These are phyloP conservation scores for Kluyveromyces aestuarii DNA, from an alignment of 805 yeast species.

Conservation along the genomic window DNA sequence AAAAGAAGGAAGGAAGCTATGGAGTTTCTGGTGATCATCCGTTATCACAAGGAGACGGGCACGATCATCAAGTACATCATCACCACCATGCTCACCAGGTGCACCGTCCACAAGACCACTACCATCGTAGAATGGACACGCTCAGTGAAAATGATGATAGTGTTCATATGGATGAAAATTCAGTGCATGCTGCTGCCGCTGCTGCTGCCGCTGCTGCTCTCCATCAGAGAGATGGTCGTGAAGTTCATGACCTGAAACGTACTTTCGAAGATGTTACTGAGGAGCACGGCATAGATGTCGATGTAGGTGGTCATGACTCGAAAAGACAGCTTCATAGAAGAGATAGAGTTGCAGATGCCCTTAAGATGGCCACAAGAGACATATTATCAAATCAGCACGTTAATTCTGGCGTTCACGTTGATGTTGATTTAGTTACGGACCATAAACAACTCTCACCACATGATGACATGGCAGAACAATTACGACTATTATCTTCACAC, in stretches of 20 bases:
- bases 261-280: slow-evolving; percentile 6
- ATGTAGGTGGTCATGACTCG: neutral
- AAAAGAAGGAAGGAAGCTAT: slow-evolving; percentile 26
- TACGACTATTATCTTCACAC: slow-evolving; percentile 27
- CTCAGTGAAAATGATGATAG: neutral
- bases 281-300: neutral
- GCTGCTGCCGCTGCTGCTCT: slow-evolving; percentile 11
- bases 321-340: slow-evolving; percentile 2
- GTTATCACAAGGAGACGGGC: slow-evolving; percentile 3
- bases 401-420: slow-evolving; percentile 10
- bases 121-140: slow-evolving; percentile 2
- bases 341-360: slow-evolving; percentile 1
- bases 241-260: slow-evolving; percentile 7
- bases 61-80: slow-evolving; percentile 2
- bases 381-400: neutral
- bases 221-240: slow-evolving; percentile 4
- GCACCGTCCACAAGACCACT: neutral
- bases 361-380: slow-evolving; percentile 1
- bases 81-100: neutral
- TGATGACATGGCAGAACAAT: slow-evolving; percentile 27
- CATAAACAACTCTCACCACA: slow-evolving; percentile 26
- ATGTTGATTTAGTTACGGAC: slow-evolving; percentile 13
- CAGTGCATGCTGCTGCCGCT: slow-evolving; percentile 5
- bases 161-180: neutral
- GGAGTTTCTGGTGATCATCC: slow-evolving; percentile 9